Base-by-base conservation (phyloP, 495 filamentous ascomycete genomes). In the Trichoderma erinaceum region DNA sequence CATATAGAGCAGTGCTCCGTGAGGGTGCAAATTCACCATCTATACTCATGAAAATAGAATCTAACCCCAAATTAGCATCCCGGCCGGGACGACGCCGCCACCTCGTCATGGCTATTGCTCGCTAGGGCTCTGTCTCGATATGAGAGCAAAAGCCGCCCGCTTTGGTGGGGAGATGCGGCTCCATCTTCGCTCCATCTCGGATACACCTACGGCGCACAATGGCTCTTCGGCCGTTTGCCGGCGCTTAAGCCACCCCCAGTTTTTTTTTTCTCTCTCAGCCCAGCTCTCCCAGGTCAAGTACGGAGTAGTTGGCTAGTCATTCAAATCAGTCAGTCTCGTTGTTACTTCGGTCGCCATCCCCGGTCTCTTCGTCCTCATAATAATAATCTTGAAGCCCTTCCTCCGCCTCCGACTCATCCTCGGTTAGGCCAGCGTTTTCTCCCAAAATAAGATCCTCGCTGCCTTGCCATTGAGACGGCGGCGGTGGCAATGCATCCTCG, bases 381-480 rank as follows among this genome's bases (percentile, higher is more conserved):
- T 32, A 32, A 23, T 46, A 32, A 7, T 66, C 43, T 10, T 27
- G 56, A 13, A 61, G 23, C 56, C 27, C 56, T 15, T 61, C 56
- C 8, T 61, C 56, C 25, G 56, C 23, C 56, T 66, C 65, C 41
- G 48, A 15, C 18, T 66, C 64, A 35, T 66, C 65, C 13, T 66
- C 65, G 65, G 41, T 66, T 50, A 46, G 23, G 27, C 43, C 65
- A 18, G 44, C 44, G 15, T 66, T 44, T 43, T 74, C 78, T 15
- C 72, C 71, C 15, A 84, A 75, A 29, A 83, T 69, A 41, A 84
- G 72, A 65, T 84, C 81, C 68, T 84, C 81, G 69, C 81, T 84
- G 35, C 81, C 81, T 71, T 84, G 81, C 81, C 80, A 83, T 69
- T 83, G 81, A 12, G 80, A 80, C 21, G 80, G 80, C 75, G 79